Evolutionary conservation across 2,329 filamentous ascomycete species (phyloP), one percentile per base, ranked within the genome.

Genomic region (Gliomastix tumulicola): DNA sequence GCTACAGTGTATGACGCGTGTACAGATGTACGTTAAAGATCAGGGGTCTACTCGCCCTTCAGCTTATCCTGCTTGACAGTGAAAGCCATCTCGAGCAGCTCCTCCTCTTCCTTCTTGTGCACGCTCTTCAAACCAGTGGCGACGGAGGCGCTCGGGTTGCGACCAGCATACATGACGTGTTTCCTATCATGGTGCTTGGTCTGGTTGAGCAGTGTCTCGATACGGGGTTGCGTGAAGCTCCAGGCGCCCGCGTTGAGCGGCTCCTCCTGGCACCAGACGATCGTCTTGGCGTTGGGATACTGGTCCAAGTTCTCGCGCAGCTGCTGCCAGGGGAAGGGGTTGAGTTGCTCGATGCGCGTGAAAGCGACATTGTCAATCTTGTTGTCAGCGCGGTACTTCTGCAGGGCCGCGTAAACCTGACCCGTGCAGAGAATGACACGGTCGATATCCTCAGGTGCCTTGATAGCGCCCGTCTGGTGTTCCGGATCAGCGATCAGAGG

Each of bases 101-200:
- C 86, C 59, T 84, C 74, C 74, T 97, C 92, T 70, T 97, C 90
- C 76, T 89, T 94, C 64, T 80, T 68, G 64, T 98, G 92, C 38
- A 74, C 78, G 30, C 73, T 68, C 80, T 98, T 98, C 56, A 90
- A 67, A 62, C 92, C 92, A 36, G 90, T 95, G 27, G 92, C 92
- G 19, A 97, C 90, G 46, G 84, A 90, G 15, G 92, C 90, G 55
- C 87, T 94, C 22, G 89, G 90, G 65, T 88, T 82, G 51, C 92
- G 84, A 49, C 92, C 92, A 41, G 92, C 92, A 63, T 97, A 98
- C 79, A 96, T 87, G 57, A 96, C 88, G 66, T 94, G 87, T 68
- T 94, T 89, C 57, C 85, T 81, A 66, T 94, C 81, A 69, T 97
- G 89, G 66, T 94, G 73, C 66, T 92, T 66, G 1, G 90, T 97